Base-by-base conservation (phyloP, 2,329 filamentous ascomycete species). In the Aureobasidium sp. region DNA sequence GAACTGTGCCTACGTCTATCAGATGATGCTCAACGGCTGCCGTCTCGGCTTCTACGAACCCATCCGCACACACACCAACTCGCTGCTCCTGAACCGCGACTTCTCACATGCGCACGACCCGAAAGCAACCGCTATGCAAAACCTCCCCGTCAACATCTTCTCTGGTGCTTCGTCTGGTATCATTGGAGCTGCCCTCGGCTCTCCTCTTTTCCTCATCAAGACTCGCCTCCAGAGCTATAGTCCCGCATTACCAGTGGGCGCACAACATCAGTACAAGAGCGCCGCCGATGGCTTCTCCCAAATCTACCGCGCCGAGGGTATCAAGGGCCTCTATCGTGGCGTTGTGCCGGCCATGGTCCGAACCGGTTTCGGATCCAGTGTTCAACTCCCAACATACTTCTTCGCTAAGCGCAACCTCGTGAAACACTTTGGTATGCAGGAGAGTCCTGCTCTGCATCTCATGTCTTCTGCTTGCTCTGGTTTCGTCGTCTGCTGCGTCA, bases 21-120 rank as follows among this genome's bases (percentile, higher is more conserved):
- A 99, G 77, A 84, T 97, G 69, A 84, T 95, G 55, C 85, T 99
- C 69, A 99, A 99, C 74, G 94, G 94, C 69, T 99, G 92, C 76
- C 90, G 94, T 60, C 80, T 99, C 60, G 92, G 94, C 63, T 96
- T 99, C 80, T 99, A 99, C 80, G 94, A 99, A 73, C 94, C 94
- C 5, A 84, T 97, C 76, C 90, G 94, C 70, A 81, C 84, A 51
- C 80, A 79, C 23, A 57, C 72, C n/a, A 74, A 74, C 66, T 71
- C 69, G 38, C 63, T 72, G 29, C 62, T 69, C 57, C 72, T 95
- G 46, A 86, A 90, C 0, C 79, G 77, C 6, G 76, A 89, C 53
- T 74, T 96, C 60, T 88, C 90, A 75, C 64, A 71, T 62, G 72
- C 83, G 33, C 80, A 81, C n/a, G 69, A 69, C 33, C 49, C 68